phyloP scores from a whole-genome alignment of 2,329 filamentous ascomycete species.

The Aureobasidium sp. region DNA sequence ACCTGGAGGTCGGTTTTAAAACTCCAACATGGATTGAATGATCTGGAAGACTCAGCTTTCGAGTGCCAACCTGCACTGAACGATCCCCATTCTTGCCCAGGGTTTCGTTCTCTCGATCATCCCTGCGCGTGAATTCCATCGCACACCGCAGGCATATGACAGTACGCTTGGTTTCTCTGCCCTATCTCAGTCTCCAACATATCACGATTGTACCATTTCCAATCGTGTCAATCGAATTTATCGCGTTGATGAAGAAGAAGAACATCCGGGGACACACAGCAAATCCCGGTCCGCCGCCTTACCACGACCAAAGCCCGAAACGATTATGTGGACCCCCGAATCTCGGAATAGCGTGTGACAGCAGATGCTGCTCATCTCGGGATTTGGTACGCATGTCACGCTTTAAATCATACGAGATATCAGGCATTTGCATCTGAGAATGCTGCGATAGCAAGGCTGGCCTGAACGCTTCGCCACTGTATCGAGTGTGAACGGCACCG shows the following conservation, averaged over 20 bases:
- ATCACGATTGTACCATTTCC: background rate
- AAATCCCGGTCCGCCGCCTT: background rate
- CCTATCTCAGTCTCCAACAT: no score
- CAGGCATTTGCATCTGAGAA: background rate
- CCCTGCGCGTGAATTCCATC: no score
- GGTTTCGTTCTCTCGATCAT: no score
- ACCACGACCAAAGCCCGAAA: background rate
- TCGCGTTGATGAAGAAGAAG: background rate
- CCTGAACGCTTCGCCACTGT: background rate
- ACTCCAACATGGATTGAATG: no score
- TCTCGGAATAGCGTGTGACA: background rate
- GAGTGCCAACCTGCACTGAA: no score
- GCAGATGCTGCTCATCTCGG: constrained; percentile 5
- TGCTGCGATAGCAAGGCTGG: background rate
- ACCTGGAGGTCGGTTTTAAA: no score
- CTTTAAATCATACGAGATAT: background rate
- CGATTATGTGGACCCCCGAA: background rate
- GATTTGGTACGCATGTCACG: background rate
- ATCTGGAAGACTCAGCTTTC: no score
- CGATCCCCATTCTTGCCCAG: no score
- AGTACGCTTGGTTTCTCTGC: no score
- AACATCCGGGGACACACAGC: background rate
- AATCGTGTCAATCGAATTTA: background rate
- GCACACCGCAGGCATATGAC: no score
- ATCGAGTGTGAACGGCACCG: background rate